Evolutionary conservation across 805 yeast genomes (phyloP).

Genomic region (Candida ulmi): DNA sequence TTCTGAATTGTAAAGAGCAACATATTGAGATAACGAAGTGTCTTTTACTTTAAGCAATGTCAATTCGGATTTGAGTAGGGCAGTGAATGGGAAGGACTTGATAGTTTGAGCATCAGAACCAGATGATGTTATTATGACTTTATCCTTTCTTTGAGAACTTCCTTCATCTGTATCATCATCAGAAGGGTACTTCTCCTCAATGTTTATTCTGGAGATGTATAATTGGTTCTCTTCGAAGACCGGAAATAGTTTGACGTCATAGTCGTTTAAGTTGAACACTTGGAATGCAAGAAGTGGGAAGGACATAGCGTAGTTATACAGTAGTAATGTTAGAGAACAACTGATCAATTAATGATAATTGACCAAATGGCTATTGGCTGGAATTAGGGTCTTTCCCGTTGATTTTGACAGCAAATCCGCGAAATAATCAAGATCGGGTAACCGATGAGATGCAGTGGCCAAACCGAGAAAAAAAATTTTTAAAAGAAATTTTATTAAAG

Average conservation of each 20-base stretch:
- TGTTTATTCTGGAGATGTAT: constrained; percentile 16
- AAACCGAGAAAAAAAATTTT: no score
- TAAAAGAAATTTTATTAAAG: neutral
- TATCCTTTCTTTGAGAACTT: constrained; percentile 18
- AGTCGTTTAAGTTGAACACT: constrained; percentile 21
- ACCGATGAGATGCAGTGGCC: no score
- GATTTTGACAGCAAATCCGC: no score
- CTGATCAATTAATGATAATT: no score
- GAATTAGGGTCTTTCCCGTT: no score
- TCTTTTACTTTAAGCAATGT: constrained; percentile 7
- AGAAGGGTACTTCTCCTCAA: constrained; percentile 15
- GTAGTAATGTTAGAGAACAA: no score
- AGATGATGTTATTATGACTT: constrained; percentile 5
- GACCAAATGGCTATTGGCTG: no score
- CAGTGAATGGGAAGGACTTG: constrained; percentile 20
- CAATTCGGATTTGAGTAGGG: constrained; percentile 13
- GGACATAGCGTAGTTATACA: no score
- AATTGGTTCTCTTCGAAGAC: constrained; percentile 14
- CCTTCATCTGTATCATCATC: constrained; percentile 15
- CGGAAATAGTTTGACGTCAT: constrained; percentile 18
- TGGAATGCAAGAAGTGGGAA: constrained; percentile 18
- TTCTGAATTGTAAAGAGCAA: constrained; percentile 16
- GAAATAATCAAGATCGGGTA: no score
- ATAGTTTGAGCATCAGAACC: constrained; percentile 5
- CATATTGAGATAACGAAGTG: constrained; percentile 7